These are phyloP conservation scores for Leccinum subgranulosum DNA, from an alignment of 768 basidiomycete species.

Conservation along the genomic window DNA sequence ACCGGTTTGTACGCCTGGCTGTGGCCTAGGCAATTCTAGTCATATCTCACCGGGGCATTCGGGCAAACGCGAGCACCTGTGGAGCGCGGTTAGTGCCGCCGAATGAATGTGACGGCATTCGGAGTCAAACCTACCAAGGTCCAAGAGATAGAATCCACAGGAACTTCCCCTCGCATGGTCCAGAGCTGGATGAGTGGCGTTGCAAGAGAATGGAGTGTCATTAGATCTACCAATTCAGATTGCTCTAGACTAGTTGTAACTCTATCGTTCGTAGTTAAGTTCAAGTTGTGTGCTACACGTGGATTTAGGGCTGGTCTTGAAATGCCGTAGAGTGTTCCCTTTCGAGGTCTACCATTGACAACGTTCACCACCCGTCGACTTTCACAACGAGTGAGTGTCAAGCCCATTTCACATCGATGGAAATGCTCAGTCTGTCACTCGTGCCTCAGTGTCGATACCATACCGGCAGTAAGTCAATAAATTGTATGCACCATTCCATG, in stretches of 20 bases:
- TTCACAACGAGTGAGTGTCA: conserved; percentile 20
- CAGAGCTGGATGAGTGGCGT: conserved; percentile 7
- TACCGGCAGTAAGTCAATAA: conserved; percentile 27
- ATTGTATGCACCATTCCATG: conserved; percentile 7
- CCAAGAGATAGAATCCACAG: conserved; percentile 19
- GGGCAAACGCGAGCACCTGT: not conserved
- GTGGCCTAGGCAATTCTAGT: not conserved
- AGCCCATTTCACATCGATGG: not conserved
- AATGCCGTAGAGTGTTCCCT: not conserved
- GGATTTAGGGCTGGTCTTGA: conserved; percentile 29
- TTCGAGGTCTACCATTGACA: conserved; percentile 3
- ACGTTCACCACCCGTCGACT: conserved; percentile 2
- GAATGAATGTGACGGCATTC: conserved; percentile 16
- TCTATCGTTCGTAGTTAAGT: not conserved
- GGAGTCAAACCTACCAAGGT: conserved; percentile 3
- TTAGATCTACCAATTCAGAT: not conserved
- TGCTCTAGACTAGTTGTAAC: conserved; percentile 1
- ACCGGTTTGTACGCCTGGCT: conserved; percentile 7
- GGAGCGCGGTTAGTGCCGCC: not conserved
- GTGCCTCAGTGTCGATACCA: conserved; percentile 22
- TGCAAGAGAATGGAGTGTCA: not conserved
- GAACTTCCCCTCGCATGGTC: conserved; percentile 10
- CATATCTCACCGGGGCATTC: not conserved
- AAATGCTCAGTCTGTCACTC: not conserved
- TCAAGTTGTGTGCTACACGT: conserved; percentile 10